Conservation (phyloP, 75 land plant species). For the Adiantum capillusveneris region DNA sequence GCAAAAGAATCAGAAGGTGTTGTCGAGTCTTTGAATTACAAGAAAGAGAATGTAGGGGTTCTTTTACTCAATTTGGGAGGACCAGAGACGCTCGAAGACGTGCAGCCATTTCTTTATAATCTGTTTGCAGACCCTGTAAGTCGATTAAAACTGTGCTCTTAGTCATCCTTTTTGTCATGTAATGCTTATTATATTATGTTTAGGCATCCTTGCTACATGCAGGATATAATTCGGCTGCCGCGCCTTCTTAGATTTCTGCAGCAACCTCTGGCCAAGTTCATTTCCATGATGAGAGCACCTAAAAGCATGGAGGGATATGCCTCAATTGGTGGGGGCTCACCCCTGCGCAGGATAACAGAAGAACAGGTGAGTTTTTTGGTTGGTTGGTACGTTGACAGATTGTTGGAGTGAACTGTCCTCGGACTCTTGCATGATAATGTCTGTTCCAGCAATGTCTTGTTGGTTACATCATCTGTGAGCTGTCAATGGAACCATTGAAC, state of each 20-base stretch:
- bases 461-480: too few species aligned
- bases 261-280: conserved; percentile 86
- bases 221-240: conserved; percentile 97
- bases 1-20: background rate
- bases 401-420: too few species aligned
- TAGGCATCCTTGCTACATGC: conserved; percentile 2
- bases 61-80: conserved; percentile 94
- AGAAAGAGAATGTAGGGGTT: conserved; percentile 78
- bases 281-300: conserved; percentile 83
- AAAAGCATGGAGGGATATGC: conserved; percentile 99
- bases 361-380: conserved; percentile 72
- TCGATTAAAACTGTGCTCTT: background rate
- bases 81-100: conserved; percentile 94
- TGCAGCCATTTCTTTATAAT: conserved; percentile 93
- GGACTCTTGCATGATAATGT: too few species aligned
- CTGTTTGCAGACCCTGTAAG: conserved; percentile 97
- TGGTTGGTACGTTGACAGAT: too few species aligned
- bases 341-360: conserved; percentile 85
- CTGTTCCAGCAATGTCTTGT: too few species aligned
- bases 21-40: background rate
- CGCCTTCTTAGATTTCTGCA: conserved; percentile 87
- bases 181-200: background rate
- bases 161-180: background rate
- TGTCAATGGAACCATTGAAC: too few species aligned
- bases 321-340: conserved; percentile 99